Evolutionary conservation across 257 asterid genomes (phyloP), one percentile per base, ranked within the genome.

Genomic region (Penstemon newberryi): DNA sequence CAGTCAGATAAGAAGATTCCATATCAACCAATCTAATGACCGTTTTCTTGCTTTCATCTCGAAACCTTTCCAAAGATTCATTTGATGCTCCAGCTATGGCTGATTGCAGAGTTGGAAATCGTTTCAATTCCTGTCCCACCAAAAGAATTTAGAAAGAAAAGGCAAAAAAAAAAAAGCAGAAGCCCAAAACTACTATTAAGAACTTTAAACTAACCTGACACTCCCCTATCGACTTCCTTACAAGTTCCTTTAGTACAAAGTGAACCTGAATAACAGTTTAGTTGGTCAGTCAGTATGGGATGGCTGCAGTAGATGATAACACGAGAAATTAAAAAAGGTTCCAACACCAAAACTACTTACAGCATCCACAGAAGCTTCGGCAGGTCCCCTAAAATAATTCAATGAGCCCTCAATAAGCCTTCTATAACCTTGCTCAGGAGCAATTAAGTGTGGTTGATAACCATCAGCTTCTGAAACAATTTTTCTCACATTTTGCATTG

Each of bases 391-490:
- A 71, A 89, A 92, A 73, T 89, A 92, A 77, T 82, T 87, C 79
- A 92, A 70, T 8, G 96, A 79, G 41, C 96, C 92, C 78, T 92
- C 98, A 66, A 92, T 89, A 68, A 92, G 96, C 40, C 98, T 80
- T 10, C 96, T 81, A 75, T 92, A 92, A 70, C 96, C 98, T 89
- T 89, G 98, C 83, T 91, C 98, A 41, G 98, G 98, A 38, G 98
- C 96, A 80, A 91, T 91, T 85, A 91, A 87, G 80, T 91, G 97
- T 5, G 98, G 98, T 72, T 92, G 97, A 75, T 90, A 92, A 67
- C 98, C 98, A 79, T 92, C 98, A 69, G 97, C 97, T 72, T 92
- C 97, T 42, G 98, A 90, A 71, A 92, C 98, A 58, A 93, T 74
- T 80, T 78, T 93, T 72, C 74, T 88, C 3, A 93, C 96, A 63